phyloP scores from a whole-genome alignment of 306 rosid species.

The Arachis stenosperma region DNA sequence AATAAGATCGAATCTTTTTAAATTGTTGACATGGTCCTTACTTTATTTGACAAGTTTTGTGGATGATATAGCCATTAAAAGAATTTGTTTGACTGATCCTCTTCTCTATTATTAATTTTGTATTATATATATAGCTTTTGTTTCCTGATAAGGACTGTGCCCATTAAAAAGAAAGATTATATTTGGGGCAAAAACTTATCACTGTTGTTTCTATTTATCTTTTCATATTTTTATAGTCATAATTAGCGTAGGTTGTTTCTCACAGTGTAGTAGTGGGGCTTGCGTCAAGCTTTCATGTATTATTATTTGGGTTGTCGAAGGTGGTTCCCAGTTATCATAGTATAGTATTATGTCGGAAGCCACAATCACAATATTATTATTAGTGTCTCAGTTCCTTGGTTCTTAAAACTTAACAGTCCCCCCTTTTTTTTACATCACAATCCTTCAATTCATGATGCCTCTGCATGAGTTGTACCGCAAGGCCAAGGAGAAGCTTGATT shows the following conservation, averaged over 20 bases:
- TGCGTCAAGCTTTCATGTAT: slow-evolving; percentile 50
- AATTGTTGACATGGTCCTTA: slow-evolving; percentile 23
- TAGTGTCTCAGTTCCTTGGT: background rate
- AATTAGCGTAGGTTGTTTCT: slow-evolving; percentile 35
- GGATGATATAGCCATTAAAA: slow-evolving; percentile 48
- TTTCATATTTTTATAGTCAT: slow-evolving; percentile 23
- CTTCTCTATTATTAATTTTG: slow-evolving; percentile 28
- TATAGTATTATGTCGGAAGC: slow-evolving; percentile 36
- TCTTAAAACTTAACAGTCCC: slow-evolving; percentile 40
- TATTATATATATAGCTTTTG: slow-evolving; percentile 6
- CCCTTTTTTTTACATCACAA: background rate
- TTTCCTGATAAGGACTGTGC: slow-evolving; percentile 53
- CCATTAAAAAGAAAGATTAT: slow-evolving; percentile 42
- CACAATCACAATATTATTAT: background rate
- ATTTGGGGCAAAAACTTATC: slow-evolving; percentile 34
- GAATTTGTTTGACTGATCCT: slow-evolving; percentile 54
- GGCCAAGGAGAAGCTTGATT: slow-evolving; percentile 55
- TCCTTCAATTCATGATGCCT: slow-evolving; percentile 54
- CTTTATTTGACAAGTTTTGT: slow-evolving; percentile 38
- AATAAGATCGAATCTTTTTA: slow-evolving; percentile 36
- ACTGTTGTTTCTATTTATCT: background rate
- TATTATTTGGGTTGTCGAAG: slow-evolving; percentile 29
- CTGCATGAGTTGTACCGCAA: slow-evolving; percentile 64
- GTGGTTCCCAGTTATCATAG: slow-evolving; percentile 38
- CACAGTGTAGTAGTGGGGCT: slow-evolving; percentile 58